phyloP scores from a whole-genome alignment of 140 eudicot genomes.

The Ambrosia hybrid region DNA sequence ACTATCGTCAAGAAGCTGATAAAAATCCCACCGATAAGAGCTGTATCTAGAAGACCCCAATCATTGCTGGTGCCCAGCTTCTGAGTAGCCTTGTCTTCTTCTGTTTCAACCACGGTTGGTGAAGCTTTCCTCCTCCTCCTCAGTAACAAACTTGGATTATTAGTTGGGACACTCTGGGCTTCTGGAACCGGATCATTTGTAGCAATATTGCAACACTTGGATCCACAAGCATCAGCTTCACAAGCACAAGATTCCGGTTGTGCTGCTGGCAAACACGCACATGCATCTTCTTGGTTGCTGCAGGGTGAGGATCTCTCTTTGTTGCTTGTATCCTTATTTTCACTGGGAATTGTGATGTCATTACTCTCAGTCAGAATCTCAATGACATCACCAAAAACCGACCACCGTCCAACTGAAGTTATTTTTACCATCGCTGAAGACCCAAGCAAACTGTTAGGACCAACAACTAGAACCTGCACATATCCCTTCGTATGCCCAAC shows the following conservation, averaged over 20 bases:
- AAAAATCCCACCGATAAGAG: conserved; percentile 65
- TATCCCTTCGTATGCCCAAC: conserved; percentile 99
- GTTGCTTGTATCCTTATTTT: conserved; percentile 20
- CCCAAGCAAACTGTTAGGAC: conserved; percentile 82
- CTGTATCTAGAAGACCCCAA: conserved; percentile 62
- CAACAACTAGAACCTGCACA: conserved; percentile 82
- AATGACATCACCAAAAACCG: conserved; percentile 88
- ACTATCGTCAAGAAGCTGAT: conserved; percentile 61
- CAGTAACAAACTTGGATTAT: conserved; percentile 38
- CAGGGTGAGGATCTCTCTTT: conserved; percentile 39
- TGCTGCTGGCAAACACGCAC: conserved; percentile 51
- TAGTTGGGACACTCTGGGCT: conserved; percentile 20
- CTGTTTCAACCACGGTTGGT: conserved; percentile 27
- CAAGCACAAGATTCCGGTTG: conserved; percentile 63
- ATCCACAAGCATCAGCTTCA: conserved; percentile 50
- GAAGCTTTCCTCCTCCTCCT: conserved; percentile 53
- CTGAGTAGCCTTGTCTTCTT: conserved; percentile 24
- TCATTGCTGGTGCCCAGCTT: conserved; percentile 16
- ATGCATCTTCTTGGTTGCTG: conserved; percentile 40
- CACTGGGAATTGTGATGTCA: conserved; percentile 10
- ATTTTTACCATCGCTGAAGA: conserved; percentile 76
- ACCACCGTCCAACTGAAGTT: conserved; percentile 97
- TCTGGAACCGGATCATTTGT: conserved; percentile 25
- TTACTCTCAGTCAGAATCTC: conserved; percentile 43
- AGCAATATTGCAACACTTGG: conserved; percentile 25